A percentile compares a stretch with the other conserved stretches of the same genome.
phyloP scores from a whole-genome alignment of 441 rosid genomes.

The Jatropha multifida region DNA sequence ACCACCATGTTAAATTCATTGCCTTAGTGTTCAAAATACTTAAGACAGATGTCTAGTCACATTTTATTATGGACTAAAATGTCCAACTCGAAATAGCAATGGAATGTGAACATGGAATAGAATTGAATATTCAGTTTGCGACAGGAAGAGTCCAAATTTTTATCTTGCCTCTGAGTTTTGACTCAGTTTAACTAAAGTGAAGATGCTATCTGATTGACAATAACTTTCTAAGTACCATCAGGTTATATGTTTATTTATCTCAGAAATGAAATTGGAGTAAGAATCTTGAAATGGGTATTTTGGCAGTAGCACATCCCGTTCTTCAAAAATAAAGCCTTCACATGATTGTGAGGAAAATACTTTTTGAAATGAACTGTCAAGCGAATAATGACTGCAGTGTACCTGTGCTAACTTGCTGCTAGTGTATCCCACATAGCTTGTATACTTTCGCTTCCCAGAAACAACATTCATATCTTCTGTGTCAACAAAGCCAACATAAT shows the following conservation, averaged over 20 bases:
- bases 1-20: slow-evolving; percentile 19
- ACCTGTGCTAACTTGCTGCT: slow-evolving; percentile 99
- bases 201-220: neutral
- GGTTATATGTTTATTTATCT: neutral
- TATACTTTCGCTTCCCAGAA: slow-evolving; percentile 78
- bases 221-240: neutral
- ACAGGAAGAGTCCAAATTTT: neutral
- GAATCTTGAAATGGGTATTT: neutral
- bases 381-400: slow-evolving; percentile 18
- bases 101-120: neutral
- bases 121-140: neutral
- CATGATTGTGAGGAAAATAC: slow-evolving; percentile 7
- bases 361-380: neutral
- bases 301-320: neutral
- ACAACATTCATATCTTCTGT: slow-evolving; percentile 90
- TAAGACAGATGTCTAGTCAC: neutral
- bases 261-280: neutral
- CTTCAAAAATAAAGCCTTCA: neutral
- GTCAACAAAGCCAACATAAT: slow-evolving; percentile 77
- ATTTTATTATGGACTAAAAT: slow-evolving; percentile 1
- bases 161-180: neutral
- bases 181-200: neutral
- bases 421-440: slow-evolving; percentile 78
- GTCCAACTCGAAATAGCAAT: neutral
- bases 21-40: neutral